Evolutionary conservation across 1,284 basidiomycete genomes (phyloP), one percentile per base, ranked within the genome.

Genomic region (Xerocomus minutiporus): DNA sequence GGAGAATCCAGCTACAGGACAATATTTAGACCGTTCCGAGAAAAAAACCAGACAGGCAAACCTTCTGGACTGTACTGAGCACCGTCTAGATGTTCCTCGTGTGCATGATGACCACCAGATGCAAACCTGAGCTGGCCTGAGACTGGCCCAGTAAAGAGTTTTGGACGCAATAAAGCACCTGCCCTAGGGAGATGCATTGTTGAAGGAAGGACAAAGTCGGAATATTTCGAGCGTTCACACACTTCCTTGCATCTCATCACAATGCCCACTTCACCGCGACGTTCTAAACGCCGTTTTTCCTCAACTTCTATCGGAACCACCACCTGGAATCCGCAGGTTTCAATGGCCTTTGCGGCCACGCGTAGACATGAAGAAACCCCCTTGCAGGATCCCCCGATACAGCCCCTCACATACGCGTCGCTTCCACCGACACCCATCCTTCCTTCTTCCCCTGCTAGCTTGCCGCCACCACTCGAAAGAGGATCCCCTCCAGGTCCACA

Each of bases 351-450:
- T 17, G 23, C 64, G 31, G 44, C 52, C 12, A 50, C 56, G 38
- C 58, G 63, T 46, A 55, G 49, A 15, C 51, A 41, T 28, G 60
- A 68, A n/a, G 54, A 23, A 28, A 39, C 34, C 11, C 28, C 41
- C 15, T 46, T 39, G 28, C 54, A 53, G 15, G 65, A 58, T 38
- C 46, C 45, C 0, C 44, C 50, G 0, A 36, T 39, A 8, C 68
- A 57, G 44, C 61, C 56, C 31, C 56, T 79, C n/a, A 68, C 73
- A 1, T 88, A 88, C 60, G 77, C 84, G 1, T 88, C 86, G 1
- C 73, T 88, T 28, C 86, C 86, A 7, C 79, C 86, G 1, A 86
- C 86, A 11, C 86, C 86, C 7, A 81, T 86, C 48, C 70, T 73
- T 26, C 65, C 73, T 9, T 77, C 80, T 23, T 74, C 78, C 5